phyloP scores from a whole-genome alignment of 2,329 filamentous ascomycete genomes.

The Furcasterigmium furcatum region DNA sequence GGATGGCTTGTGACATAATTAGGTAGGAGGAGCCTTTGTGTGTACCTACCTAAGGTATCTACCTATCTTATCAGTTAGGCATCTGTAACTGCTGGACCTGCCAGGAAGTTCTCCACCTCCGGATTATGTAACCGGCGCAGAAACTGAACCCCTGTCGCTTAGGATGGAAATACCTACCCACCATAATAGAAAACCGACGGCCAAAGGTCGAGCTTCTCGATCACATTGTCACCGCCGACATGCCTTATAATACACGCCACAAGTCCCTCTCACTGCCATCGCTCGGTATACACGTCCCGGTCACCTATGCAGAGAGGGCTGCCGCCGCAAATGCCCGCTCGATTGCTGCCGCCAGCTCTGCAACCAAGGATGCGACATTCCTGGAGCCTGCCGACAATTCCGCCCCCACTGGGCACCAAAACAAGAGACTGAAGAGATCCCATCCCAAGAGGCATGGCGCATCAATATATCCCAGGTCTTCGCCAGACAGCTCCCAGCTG shows the following conservation, averaged over 20 bases:
- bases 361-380: neutral
- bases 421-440: slow-evolving; percentile 76
- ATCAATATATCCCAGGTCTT: slow-evolving; percentile 22
- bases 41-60: no score
- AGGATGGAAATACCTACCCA: no score
- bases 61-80: no score
- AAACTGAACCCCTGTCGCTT: no score
- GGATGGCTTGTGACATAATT: no score
- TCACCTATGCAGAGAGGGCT: slow-evolving; percentile 58
- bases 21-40: no score
- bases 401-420: slow-evolving; percentile 31
- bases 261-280: slow-evolving; percentile 93
- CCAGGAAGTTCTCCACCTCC: no score
- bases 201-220: slow-evolving; percentile 1
- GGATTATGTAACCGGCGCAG: no score
- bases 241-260: slow-evolving; percentile 95
- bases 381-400: neutral
- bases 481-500: no score
- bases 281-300: slow-evolving; percentile 84
- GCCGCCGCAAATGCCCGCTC: slow-evolving; percentile 31
- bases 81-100: no score
- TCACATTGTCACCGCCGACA: slow-evolving; percentile 30
- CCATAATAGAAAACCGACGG: neutral
- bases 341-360: slow-evolving; percentile 24
- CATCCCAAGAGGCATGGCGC: slow-evolving; percentile 47